These are phyloP conservation scores for Claviceps arundinis DNA, from an alignment of 2,329 filamentous ascomycete genomes.

Conservation along the genomic window DNA sequence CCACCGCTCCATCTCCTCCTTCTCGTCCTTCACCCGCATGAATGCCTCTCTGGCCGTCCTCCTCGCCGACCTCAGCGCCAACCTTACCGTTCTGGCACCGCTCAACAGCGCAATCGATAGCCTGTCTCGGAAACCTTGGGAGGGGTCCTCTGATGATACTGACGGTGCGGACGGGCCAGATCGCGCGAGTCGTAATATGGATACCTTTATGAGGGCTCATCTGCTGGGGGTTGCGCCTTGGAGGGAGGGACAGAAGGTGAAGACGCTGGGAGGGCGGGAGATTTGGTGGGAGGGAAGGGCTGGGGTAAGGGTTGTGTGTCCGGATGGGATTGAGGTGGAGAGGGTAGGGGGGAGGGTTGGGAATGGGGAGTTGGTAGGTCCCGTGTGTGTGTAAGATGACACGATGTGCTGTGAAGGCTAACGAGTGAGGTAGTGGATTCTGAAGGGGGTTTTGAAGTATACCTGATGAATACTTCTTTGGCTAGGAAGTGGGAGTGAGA, in stretches of 20 bases:
- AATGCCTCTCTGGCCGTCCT: constrained; percentile 55
- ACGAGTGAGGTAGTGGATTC: constrained; percentile 42
- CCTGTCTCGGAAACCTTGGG: constrained; percentile 79
- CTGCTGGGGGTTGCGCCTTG: constrained; percentile 58
- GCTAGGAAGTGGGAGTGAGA: no score
- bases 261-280: constrained; percentile 49
- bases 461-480: constrained; percentile 5
- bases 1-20: constrained; percentile 68
- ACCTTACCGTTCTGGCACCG: constrained; percentile 79
- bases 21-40: constrained; percentile 68
- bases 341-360: constrained; percentile 60
- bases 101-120: constrained; percentile 67
- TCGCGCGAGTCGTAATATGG: constrained; percentile 63
- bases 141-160: constrained; percentile 52
- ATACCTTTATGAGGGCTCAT: constrained; percentile 75
- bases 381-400: not conserved
- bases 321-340: constrained; percentile 65
- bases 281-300: constrained; percentile 74
- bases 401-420: not conserved
- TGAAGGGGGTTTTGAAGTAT: constrained; percentile 40
- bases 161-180: constrained; percentile 59
- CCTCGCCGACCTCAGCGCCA: constrained; percentile 50
- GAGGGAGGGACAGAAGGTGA: constrained; percentile 50
- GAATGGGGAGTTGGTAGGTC: constrained; percentile 67
- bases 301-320: constrained; percentile 59